A percentile compares a stretch with the other conserved stretches of the same genome.
Conservation (phyloP, 2,329 filamentous ascomycete genomes). For the Capronia epimyces region DNA sequence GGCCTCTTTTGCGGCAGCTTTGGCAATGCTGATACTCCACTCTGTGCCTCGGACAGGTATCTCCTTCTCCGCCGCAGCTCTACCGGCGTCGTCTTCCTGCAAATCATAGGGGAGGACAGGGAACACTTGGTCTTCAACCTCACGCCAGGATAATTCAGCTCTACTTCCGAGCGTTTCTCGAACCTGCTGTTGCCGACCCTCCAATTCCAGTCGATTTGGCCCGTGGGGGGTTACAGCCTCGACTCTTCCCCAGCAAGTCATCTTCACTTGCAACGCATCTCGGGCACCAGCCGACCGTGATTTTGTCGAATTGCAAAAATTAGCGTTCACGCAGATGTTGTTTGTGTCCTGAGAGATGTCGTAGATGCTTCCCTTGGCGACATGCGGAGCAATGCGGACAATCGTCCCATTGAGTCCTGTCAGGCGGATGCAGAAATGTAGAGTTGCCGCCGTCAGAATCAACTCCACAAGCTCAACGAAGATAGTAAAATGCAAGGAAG, state of each 20-base stretch:
- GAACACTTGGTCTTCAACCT: slow-evolving; percentile 11
- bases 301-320: neutral
- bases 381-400: slow-evolving; percentile 16
- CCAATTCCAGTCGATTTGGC: slow-evolving; percentile 20
- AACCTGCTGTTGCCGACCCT: neutral
- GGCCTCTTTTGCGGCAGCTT: neutral
- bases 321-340: slow-evolving; percentile 19
- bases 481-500: slow-evolving; percentile 2
- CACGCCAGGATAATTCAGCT: slow-evolving; percentile 3
- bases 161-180: neutral
- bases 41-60: slow-evolving; percentile 13
- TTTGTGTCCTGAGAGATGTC: neutral
- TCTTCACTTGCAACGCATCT: slow-evolving; percentile 16
- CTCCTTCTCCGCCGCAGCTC: slow-evolving; percentile 2
- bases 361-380: slow-evolving; percentile 17
- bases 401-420: slow-evolving; percentile 17
- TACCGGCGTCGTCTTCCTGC: slow-evolving; percentile 8
- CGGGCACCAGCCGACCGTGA: neutral
- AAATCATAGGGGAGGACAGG: slow-evolving; percentile 11
- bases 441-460: slow-evolving; percentile 8
- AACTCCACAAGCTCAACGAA: slow-evolving; percentile 12
- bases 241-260: slow-evolving; percentile 26
- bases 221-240: slow-evolving; percentile 19
- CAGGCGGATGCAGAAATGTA: slow-evolving; percentile 21
- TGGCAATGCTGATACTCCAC: slow-evolving; percentile 8